Conservation (phyloP, 2,329 filamentous ascomycete species). For the Fusarium napiforme region DNA sequence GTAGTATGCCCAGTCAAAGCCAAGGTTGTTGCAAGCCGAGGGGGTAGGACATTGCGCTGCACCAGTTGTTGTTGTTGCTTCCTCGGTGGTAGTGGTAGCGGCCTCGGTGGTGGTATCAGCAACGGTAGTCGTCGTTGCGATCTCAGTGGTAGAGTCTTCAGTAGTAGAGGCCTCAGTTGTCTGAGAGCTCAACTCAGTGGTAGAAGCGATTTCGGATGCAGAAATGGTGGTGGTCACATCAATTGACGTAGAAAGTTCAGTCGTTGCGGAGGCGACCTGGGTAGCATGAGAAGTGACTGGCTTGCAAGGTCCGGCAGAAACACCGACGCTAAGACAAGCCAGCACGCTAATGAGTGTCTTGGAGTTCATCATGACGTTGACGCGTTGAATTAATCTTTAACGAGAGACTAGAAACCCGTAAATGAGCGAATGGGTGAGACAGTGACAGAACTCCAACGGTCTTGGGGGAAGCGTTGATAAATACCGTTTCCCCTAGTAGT, state of each 20-base stretch:
- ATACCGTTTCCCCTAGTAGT: neutral
- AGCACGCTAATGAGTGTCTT: neutral
- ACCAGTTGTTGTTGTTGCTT: neutral
- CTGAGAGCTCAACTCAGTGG: neutral
- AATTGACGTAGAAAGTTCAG: neutral
- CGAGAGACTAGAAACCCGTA: neutral
- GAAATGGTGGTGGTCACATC: neutral
- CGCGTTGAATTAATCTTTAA: accelerated
- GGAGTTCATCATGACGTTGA: neutral
- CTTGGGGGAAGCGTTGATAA: neutral
- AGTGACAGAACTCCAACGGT: neutral
- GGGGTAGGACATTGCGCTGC: neutral
- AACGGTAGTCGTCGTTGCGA: neutral
- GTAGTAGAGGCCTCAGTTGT: neutral
- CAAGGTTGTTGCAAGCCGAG: neutral
- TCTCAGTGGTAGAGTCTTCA: neutral
- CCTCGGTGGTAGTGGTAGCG: neutral
- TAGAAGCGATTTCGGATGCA: neutral
- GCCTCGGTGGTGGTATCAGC: neutral
- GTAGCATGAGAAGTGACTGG: neutral
- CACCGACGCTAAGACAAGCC: neutral
- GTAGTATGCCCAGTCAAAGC: conserved; percentile 16
- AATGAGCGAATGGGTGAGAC: neutral
- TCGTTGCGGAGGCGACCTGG: neutral
- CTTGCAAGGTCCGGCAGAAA: conserved; percentile 9